A percentile compares a stretch with the other conserved stretches of the same genome.
These are phyloP conservation scores for Colletotrichum liaoningense DNA, from an alignment of 2,329 filamentous ascomycete species.

Conservation along the genomic window DNA sequence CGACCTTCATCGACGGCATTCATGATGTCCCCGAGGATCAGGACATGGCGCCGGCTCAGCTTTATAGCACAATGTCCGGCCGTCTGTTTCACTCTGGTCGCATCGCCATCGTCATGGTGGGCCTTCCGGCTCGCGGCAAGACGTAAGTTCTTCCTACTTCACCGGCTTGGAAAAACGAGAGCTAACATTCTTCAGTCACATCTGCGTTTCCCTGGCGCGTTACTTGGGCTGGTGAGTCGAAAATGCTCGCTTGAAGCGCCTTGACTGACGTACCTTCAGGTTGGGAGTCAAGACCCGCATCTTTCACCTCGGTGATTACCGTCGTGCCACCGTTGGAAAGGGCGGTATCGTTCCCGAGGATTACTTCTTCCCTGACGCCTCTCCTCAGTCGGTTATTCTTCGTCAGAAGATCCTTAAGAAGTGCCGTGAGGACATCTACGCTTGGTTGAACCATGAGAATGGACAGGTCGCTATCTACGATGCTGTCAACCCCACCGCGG, in stretches of 20 bases:
- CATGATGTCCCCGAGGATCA: conserved; percentile 88
- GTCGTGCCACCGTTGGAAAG: conserved; percentile 87
- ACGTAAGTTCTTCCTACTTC: conserved; percentile 68
- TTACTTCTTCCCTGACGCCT: conserved; percentile 97
- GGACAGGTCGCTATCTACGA: conserved; percentile 99
- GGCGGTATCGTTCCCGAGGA: conserved; percentile 91
- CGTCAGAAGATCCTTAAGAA: conserved; percentile 98
- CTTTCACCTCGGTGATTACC: conserved; percentile 97
- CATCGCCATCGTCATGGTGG: conserved; percentile 97
- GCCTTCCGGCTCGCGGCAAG: conserved; percentile 93
- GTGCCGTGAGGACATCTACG: conserved; percentile 96
- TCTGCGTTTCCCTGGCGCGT: conserved; percentile 92
- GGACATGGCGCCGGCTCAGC: conserved; percentile 90
- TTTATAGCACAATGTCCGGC: conserved; percentile 98
- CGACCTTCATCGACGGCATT: conserved; percentile 96
- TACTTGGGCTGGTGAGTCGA: conserved; percentile 84
- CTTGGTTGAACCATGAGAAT: conserved; percentile 96
- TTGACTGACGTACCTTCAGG: conserved; percentile 57
- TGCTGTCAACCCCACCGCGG: conserved; percentile 91
- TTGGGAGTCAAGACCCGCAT: conserved; percentile 97
- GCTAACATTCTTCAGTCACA: conserved; percentile 69
- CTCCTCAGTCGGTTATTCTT: conserved; percentile 89
- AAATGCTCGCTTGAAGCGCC: conserved; percentile 30
- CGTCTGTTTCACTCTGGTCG: conserved; percentile 96
- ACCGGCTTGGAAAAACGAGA: background rate